phyloP scores from a whole-genome alignment of 2,329 filamentous ascomycete genomes.

The Stagonosporopsis chrysanthemi region DNA sequence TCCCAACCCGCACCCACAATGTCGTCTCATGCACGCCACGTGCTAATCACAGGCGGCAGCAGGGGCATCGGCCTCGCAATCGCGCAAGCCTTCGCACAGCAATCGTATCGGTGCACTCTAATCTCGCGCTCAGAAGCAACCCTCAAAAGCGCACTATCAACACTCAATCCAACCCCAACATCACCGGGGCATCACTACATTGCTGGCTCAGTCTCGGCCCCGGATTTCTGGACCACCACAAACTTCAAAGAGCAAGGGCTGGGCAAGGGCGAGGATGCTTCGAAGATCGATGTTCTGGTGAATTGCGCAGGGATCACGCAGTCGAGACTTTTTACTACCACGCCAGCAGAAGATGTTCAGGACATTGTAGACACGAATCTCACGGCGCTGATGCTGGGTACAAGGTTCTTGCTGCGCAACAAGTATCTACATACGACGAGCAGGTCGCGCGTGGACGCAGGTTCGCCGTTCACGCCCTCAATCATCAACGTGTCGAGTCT shows the following conservation, averaged over 20 bases:
- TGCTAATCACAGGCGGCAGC: slow-evolving; percentile 49
- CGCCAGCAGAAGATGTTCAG: slow-evolving; percentile 60
- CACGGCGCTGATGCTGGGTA: slow-evolving; percentile 68
- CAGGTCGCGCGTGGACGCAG: slow-evolving; percentile 20
- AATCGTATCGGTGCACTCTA: slow-evolving; percentile 41
- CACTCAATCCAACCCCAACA: slow-evolving; percentile 20
- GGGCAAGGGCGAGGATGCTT: slow-evolving; percentile 5
- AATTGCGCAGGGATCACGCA: slow-evolving; percentile 82
- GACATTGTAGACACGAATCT: slow-evolving; percentile 75
- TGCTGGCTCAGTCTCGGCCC: slow-evolving; percentile 34
- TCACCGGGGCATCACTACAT: slow-evolving; percentile 35
- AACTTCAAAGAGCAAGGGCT: slow-evolving; percentile 12
- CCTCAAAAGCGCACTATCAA: slow-evolving; percentile 35
- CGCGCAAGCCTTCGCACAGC: slow-evolving; percentile 43
- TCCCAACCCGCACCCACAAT: slow-evolving; percentile 2
- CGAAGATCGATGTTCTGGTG: slow-evolving; percentile 64
- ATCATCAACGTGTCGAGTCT: slow-evolving; percentile 86
- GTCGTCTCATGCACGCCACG: slow-evolving; percentile 29
- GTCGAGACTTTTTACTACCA: slow-evolving; percentile 67
- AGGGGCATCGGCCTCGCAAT: slow-evolving; percentile 51
- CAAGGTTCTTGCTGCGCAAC: slow-evolving; percentile 58
- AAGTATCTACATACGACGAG: slow-evolving; percentile 13
- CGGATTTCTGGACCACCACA: slow-evolving; percentile 36
- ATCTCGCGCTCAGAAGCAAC: slow-evolving; percentile 38
- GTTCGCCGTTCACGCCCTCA: slow-evolving; percentile 53